Conservation (phyloP, 192 early-diverging fungal genomes). For the Podila horticola region DNA sequence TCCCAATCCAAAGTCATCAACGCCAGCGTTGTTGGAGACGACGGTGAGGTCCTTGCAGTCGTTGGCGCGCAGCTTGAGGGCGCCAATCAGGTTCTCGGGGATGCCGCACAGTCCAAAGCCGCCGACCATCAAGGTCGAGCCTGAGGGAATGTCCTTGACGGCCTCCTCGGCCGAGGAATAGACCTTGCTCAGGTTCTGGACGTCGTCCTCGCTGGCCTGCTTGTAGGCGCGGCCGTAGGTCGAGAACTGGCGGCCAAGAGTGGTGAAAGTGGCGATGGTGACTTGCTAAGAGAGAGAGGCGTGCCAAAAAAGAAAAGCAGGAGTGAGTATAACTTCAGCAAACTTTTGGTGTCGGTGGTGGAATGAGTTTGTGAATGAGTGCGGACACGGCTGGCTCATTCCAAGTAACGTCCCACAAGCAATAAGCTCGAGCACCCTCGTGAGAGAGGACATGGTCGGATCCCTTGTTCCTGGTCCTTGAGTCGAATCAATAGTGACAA, state of each 20-base stretch:
- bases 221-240: slow-evolving; percentile 27
- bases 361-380: too few relatives aligned
- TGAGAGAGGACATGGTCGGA: not conserved
- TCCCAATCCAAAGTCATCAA: slow-evolving; percentile 77
- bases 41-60: slow-evolving; percentile 74
- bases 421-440: not conserved
- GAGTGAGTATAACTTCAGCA: not conserved
- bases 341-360: not conserved
- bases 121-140: slow-evolving; percentile 72
- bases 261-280: slow-evolving; percentile 39
- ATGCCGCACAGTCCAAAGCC: slow-evolving; percentile 85
- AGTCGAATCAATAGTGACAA: not conserved
- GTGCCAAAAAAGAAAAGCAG: not conserved
- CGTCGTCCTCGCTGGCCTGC: slow-evolving; percentile 8
- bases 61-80: slow-evolving; percentile 65
- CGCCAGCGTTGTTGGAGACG: slow-evolving; percentile 84
- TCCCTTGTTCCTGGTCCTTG: too few relatives aligned
- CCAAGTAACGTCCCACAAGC: too few relatives aligned
- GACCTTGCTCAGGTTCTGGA: slow-evolving; percentile 62
- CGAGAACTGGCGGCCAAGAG: slow-evolving; percentile 43
- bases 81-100: slow-evolving; percentile 79
- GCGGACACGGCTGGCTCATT: too few relatives aligned
- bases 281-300: slow-evolving; percentile 5
- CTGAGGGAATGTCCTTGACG: slow-evolving; percentile 66
- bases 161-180: slow-evolving; percentile 68